Conservation (phyloP, 176 grass and related monocot genomes). For the Luzula sylvatica region DNA sequence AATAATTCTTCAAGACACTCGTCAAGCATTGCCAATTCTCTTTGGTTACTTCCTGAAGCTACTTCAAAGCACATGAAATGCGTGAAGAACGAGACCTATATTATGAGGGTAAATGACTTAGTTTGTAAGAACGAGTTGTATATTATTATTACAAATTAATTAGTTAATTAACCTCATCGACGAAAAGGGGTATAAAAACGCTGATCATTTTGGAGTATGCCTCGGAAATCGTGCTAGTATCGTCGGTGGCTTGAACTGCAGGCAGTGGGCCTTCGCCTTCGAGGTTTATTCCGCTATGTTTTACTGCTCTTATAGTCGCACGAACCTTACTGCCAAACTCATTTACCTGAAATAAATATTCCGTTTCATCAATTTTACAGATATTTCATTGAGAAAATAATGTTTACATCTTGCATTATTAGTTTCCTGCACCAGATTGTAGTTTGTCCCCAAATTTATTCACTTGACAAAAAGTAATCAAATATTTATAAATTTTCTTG, state of each 20-base stretch:
- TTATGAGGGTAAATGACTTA: not conserved
- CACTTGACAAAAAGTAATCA: too few species aligned
- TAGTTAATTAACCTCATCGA: conserved; percentile 81
- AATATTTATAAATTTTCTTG: too few species aligned
- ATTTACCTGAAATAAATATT: conserved; percentile 36
- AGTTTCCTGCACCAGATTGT: too few species aligned
- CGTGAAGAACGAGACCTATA: conserved; percentile 81
- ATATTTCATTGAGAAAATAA: too few species aligned
- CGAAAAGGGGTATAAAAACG: conserved; percentile 83
- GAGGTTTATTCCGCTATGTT: too few species aligned
- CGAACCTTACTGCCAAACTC: conserved; percentile 92
- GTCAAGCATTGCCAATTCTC: conserved; percentile 48
- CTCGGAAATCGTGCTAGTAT: conserved; percentile 41
- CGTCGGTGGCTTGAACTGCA: too few species aligned
- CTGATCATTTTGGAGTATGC: conserved; percentile 83
- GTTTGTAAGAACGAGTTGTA: conserved; percentile 1
- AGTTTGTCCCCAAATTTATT: too few species aligned
- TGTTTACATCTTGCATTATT: too few species aligned
- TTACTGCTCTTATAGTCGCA: too few species aligned
- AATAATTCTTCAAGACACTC: conserved; percentile 73
- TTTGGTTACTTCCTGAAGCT: conserved; percentile 28
- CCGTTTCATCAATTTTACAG: not conserved
- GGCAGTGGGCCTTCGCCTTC: conserved; percentile 55
- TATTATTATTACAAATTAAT: not conserved
- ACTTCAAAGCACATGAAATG: conserved; percentile 99